Base-by-base conservation (phyloP, 2,329 filamentous ascomycete genomes). In the Verticillium isaacii region DNA sequence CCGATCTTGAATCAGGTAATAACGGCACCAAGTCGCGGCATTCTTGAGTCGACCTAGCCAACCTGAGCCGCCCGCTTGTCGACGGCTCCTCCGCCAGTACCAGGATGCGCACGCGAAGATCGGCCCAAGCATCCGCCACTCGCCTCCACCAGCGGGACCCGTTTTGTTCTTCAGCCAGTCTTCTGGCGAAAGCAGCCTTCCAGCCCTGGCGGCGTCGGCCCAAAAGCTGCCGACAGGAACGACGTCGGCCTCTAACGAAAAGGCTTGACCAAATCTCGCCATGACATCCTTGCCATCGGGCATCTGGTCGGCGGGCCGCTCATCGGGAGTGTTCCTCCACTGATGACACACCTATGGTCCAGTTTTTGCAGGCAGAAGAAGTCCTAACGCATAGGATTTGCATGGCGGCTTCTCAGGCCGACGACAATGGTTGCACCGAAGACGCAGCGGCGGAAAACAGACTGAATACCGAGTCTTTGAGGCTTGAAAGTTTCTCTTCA, bases 151-250 rank as follows among this genome's bases (percentile, higher is more conserved):
- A 8, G 14, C 1, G 14, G 37, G 37, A 17, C 19, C 39, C 41
- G 7, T 50, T 23, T 19, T 23, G 7, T 19, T 50, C 41, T 50
- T 23, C 41, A 50, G n/a, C 15, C n/a, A 19, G 19, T 19, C n/a
- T 50, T 23, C 17, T n/a, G 17, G 7, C 8, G n/a, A 50, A 6
- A 50, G n/a, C 17, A 50, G 3, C n/a, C 4, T 29, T 29, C 29
- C 29, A 29, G 29, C 29, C 29, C 41, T 8, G 19, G 19, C n/a
- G 41, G 41, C 19, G 41, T 65, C 64, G 64, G 64, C 62, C 57
- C 60, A 63, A 61, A 63, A 63, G 5, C 32, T 64, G 60, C 64
- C 64, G 64, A 65, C 60, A 60, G 58, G 41, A 11, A 50, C 41
- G 19, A 50, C 41, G 41, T 8, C 41, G 41, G 41, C 17, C 41